phyloP scores from a whole-genome alignment of 1,284 basidiomycete genomes.

The Sphagnurus paluster region DNA sequence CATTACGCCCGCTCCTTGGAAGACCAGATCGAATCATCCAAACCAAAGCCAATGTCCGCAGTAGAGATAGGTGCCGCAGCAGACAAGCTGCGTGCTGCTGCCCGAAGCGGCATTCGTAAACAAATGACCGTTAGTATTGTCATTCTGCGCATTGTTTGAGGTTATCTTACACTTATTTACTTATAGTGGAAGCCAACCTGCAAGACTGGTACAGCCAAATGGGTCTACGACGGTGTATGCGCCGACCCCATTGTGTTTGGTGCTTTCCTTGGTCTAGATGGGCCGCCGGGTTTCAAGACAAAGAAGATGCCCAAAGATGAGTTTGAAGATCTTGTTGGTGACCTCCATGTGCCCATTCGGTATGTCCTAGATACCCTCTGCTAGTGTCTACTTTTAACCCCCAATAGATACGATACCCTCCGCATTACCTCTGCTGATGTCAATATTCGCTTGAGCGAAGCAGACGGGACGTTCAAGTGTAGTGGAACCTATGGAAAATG shows the following conservation, averaged over 20 bases:
- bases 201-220: slow-evolving; percentile 49
- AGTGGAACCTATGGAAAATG: slow-evolving; percentile 26
- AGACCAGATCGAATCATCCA: slow-evolving; percentile 27
- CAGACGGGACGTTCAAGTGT: slow-evolving; percentile 44
- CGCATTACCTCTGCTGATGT: slow-evolving; percentile 42
- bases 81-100: slow-evolving; percentile 46
- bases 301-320: slow-evolving; percentile 49
- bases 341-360: slow-evolving; percentile 28
- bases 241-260: slow-evolving; percentile 54
- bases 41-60: slow-evolving; percentile 38
- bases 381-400: background rate
- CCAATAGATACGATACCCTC: slow-evolving; percentile 40
- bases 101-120: slow-evolving; percentile 52
- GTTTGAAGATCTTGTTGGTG: slow-evolving; percentile 40
- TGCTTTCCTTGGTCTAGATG: slow-evolving; percentile 41
- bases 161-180: background rate
- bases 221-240: slow-evolving; percentile 56
- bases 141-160: slow-evolving; percentile 7
- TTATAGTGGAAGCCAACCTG: slow-evolving; percentile 53
- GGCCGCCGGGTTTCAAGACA: slow-evolving; percentile 51
- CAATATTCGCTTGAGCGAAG: slow-evolving; percentile 47
- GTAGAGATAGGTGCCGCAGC: slow-evolving; percentile 44
- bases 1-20: slow-evolving; percentile 48
- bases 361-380: slow-evolving; percentile 12
- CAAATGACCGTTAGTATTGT: slow-evolving; percentile 46